Base-by-base conservation (phyloP, 73 alveolate genomes). In the Halteria grandinella region DNA sequence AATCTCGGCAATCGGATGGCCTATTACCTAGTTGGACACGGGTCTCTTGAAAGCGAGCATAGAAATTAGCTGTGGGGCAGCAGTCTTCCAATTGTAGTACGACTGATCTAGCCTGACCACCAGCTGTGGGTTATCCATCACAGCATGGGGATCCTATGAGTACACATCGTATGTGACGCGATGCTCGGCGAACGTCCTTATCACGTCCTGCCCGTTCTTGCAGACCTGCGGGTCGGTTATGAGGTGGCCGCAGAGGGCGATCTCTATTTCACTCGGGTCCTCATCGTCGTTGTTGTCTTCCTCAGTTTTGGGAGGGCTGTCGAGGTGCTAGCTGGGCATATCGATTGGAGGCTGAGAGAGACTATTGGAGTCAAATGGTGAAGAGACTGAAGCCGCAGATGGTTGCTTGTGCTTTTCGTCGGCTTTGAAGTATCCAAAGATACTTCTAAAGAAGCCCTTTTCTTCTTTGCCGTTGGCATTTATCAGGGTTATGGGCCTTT, bases 11-110 rank as follows among this genome's bases (percentile, higher is more conserved):
- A n/a, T n/a, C n/a, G 60, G 74, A 43, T 80, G 55, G 31, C 77
- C 82, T 33, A 76, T 60, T 2, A 73, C 87, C 27, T 69, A 85
- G 39, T 85, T 85, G 0, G 97, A 91, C 20, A 94, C 77, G 21
- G 94, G 91, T 40, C 82, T 25, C 14, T 90, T 87, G 71, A 81
- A 97, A 0, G 92, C 98, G n/a, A 91, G 83, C 79, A 87, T 70
- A 34, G 97, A 75, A 31, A 97, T 49, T 58, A 97, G 73, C 81
- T 93, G 60, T 11, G 97, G 97, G 8, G 92, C 89, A 11, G 97
- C 97, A 20, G 87, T 90, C 48, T 94, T 92, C 87, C 95, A 87
- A 20, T 96, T 85, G 57, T 80, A 93, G 40, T 93, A 79, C 45
- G 86, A 70, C 75, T 93, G 83, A 0, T 92, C 97, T 8, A 92